These are phyloP conservation scores for Domatiomyces globalis DNA, from an alignment of 2,329 filamentous ascomycete species.

Conservation along the genomic window DNA sequence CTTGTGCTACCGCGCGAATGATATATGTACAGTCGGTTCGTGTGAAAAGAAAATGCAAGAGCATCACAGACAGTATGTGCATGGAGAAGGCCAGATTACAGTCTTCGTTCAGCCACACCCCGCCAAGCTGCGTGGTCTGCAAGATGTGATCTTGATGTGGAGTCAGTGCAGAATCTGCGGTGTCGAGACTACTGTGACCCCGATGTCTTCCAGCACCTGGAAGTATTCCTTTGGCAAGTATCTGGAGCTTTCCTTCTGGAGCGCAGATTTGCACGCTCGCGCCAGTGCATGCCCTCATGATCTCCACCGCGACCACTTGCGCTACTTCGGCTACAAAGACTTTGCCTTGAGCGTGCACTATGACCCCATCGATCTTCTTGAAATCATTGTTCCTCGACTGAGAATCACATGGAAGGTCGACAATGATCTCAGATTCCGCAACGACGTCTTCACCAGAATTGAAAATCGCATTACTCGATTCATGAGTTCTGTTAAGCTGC, in stretches of 20 bases:
- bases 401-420: constrained; percentile 97
- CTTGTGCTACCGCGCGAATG: constrained; percentile 59
- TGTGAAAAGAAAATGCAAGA: constrained; percentile 83
- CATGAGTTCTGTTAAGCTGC: constrained; percentile 69
- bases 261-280: constrained; percentile 60
- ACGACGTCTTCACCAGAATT: constrained; percentile 70
- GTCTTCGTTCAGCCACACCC: constrained; percentile 71
- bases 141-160: constrained; percentile 88
- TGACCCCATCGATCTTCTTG: constrained; percentile 80
- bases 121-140: constrained; percentile 48
- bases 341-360: constrained; percentile 80
- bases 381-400: constrained; percentile 81
- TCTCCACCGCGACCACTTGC: constrained; percentile 77
- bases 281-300: constrained; percentile 70
- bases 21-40: constrained; percentile 66
- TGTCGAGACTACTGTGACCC: constrained; percentile 73
- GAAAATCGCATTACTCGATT: constrained; percentile 75
- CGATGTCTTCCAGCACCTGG: constrained; percentile 90
- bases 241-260: constrained; percentile 94
- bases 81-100: constrained; percentile 85
- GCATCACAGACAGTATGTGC: constrained; percentile 92
- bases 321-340: constrained; percentile 82
- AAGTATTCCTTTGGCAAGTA: constrained; percentile 99
- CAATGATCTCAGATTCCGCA: constrained; percentile 80
- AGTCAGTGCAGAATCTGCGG: constrained; percentile 87